Percentiles rank a stretch among this genome's conserved stretches.
Conservation (phyloP, 805 yeast genomes). For the Teunomyces kruisii region DNA sequence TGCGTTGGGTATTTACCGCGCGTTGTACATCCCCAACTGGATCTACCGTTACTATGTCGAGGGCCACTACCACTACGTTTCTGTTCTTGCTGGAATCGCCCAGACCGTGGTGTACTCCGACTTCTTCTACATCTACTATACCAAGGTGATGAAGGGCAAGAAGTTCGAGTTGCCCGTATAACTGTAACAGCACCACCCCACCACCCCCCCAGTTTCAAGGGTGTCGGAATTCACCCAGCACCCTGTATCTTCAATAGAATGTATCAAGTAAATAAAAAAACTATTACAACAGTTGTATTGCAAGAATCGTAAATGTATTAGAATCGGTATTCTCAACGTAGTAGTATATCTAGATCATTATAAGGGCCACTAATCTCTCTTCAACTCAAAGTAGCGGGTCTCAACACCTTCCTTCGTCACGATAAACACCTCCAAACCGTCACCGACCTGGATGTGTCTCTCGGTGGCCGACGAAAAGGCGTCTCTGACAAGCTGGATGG, state of each 20-base stretch:
- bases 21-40: conserved; percentile 94
- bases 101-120: conserved; percentile 92
- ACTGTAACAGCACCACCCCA: too few relatives aligned
- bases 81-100: conserved; percentile 75
- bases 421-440: conserved; percentile 85
- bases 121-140: conserved; percentile 90
- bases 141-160: conserved; percentile 71
- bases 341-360: background rate
- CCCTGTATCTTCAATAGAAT: too few relatives aligned
- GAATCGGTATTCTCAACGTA: background rate
- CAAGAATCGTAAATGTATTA: background rate
- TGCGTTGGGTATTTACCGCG: conserved; percentile 88
- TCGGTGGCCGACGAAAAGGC: conserved; percentile 96
- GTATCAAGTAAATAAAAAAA: too few relatives aligned
- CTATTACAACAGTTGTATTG: too few relatives aligned
- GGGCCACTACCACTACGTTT: conserved; percentile 62
- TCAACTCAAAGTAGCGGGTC: conserved; percentile 79
- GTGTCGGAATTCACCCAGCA: too few relatives aligned
- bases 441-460: conserved; percentile 98
- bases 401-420: conserved; percentile 92
- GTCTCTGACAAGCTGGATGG: conserved; percentile 82
- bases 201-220: too few relatives aligned
- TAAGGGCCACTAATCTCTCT: conserved; percentile 63
- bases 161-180: conserved; percentile 69
- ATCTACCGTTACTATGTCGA: conserved; percentile 76